Percentiles rank a stretch among this genome's conserved stretches.
Conservation (phyloP, 1,284 basidiomycete genomes). For the Apiotrichum montevideense region DNA sequence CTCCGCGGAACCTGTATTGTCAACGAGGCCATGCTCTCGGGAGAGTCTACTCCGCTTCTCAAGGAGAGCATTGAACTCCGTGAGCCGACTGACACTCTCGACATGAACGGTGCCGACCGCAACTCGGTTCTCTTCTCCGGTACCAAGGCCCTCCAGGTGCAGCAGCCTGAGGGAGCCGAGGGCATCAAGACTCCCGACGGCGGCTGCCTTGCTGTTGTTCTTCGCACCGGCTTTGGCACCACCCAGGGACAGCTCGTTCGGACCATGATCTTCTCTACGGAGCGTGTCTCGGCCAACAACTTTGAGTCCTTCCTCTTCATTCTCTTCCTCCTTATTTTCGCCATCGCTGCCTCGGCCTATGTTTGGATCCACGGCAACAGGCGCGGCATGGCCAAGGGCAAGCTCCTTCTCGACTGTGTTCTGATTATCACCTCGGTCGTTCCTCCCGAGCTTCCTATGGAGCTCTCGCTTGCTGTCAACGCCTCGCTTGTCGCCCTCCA, state of each 20-base stretch:
- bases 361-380: slow-evolving; percentile 95
- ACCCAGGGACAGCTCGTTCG: slow-evolving; percentile 90
- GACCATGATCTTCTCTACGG: slow-evolving; percentile 96
- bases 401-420: slow-evolving; percentile 85
- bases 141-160: slow-evolving; percentile 84
- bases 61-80: slow-evolving; percentile 86
- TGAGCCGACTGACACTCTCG: slow-evolving; percentile 66
- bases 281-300: slow-evolving; percentile 90
- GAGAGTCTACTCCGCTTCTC: slow-evolving; percentile 87
- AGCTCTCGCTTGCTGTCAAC: slow-evolving; percentile 88
- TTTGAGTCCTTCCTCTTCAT: slow-evolving; percentile 91
- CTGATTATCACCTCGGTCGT: slow-evolving; percentile 93
- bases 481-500: slow-evolving; percentile 86
- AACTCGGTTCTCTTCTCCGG: slow-evolving; percentile 87
- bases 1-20: slow-evolving; percentile 86
- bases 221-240: slow-evolving; percentile 94
- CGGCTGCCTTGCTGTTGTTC: slow-evolving; percentile 81
- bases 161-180: slow-evolving; percentile 30
- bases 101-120: slow-evolving; percentile 77
- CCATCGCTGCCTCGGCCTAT: slow-evolving; percentile 90
- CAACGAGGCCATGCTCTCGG: slow-evolving; percentile 95
- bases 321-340: slow-evolving; percentile 90
- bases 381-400: slow-evolving; percentile 82
- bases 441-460: slow-evolving; percentile 93
- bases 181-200: slow-evolving; percentile 62